Conservation (phyloP, 169 alveolate species). For the Plasmodium sp. region DNA sequence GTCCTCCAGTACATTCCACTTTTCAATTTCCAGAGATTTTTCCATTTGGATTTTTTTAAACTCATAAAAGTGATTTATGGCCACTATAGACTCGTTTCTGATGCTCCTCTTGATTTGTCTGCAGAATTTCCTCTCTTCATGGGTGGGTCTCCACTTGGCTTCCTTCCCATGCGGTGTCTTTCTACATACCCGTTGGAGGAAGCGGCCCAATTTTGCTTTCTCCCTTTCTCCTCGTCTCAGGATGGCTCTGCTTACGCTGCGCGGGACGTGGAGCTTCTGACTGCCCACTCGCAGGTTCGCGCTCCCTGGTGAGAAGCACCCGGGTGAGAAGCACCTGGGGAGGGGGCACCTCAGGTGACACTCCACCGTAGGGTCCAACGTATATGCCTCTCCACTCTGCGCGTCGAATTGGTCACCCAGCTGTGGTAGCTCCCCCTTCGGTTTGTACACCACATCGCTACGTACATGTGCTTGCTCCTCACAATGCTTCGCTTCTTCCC, state of each 20-base stretch:
- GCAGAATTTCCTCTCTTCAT: neutral
- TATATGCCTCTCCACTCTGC: neutral
- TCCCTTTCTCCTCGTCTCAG: neutral
- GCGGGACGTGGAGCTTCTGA: neutral
- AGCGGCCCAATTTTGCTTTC: neutral
- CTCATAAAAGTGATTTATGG: slow-evolving; percentile 26
- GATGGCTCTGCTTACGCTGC: neutral
- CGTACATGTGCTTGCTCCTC: neutral
- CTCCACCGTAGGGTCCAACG: neutral
- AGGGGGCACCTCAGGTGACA: neutral
- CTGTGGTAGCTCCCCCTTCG: neutral
- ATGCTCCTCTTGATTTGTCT: neutral
- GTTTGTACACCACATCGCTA: neutral
- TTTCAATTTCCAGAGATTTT: slow-evolving; percentile 26
- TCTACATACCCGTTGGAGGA: neutral
- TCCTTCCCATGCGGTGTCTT: neutral
- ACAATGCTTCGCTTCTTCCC: neutral
- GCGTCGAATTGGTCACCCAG: neutral
- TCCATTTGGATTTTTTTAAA: slow-evolving; percentile 49
- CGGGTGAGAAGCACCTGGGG: neutral
- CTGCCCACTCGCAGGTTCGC: neutral
- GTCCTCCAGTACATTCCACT: slow-evolving; percentile 29
- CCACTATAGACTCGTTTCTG: neutral
- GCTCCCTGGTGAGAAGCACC: neutral
- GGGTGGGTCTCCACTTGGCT: neutral